A percentile compares a stretch with the other conserved stretches of the same genome.
Evolutionary conservation across 805 yeast genomes (phyloP).

Genomic region (Novakomyces olei): DNA sequence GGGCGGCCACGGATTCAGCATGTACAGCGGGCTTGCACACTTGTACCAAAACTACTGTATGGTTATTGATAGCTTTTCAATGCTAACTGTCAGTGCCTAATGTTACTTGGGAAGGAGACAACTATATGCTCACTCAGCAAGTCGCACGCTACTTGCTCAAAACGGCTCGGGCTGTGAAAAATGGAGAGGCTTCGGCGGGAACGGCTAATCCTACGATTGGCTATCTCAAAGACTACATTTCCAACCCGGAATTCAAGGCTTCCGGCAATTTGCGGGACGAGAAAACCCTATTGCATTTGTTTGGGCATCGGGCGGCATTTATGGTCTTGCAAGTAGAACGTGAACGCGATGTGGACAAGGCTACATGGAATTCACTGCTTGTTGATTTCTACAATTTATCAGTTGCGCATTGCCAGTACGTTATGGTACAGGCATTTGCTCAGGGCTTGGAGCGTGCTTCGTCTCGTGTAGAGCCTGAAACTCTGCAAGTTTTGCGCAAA

Average conservation of each 20-base stretch:
- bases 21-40: constrained; percentile 3
- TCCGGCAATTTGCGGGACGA: not conserved
- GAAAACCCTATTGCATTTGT: not conserved
- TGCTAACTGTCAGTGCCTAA: too few relatives aligned
- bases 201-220: not conserved
- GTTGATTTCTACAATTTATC: not conserved
- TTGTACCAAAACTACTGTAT: not conserved
- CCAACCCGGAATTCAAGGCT: not conserved
- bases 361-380: not conserved
- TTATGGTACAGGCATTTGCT: not conserved
- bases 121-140: constrained; percentile 5
- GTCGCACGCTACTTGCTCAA: constrained; percentile 4
- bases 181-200: not conserved
- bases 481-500: not conserved
- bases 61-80: too few relatives aligned
- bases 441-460: not conserved
- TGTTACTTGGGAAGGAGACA: constrained; percentile 5
- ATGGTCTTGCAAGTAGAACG: not conserved
- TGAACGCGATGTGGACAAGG: not conserved
- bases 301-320: not conserved
- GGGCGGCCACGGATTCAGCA: constrained; percentile 5
- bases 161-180: constrained; percentile 2
- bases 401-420: not conserved
- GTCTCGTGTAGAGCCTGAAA: too few relatives aligned
- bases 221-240: not conserved